A percentile compares a stretch with the other conserved stretches of the same genome.
phyloP scores from a whole-genome alignment of 2,329 filamentous ascomycete species.

The Didymella keratinophila region DNA sequence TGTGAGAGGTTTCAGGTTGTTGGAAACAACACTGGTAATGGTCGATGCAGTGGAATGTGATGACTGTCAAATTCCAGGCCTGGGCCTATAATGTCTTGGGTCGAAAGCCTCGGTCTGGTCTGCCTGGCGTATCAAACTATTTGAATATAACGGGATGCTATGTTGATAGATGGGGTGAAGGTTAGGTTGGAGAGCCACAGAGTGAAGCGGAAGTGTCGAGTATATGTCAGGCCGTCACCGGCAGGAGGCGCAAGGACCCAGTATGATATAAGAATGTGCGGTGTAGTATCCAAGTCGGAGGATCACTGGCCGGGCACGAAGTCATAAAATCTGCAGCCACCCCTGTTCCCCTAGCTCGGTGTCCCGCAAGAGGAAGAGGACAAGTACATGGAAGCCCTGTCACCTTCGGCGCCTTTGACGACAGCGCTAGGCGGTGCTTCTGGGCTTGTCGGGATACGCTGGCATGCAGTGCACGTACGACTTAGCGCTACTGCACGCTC shows the following conservation, averaged over 20 bases:
- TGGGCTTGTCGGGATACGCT: slow-evolving; percentile 23
- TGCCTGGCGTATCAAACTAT: slow-evolving; percentile 1
- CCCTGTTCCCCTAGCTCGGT: slow-evolving; percentile 34
- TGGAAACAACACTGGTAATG: not conserved
- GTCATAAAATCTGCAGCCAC: slow-evolving; percentile 35
- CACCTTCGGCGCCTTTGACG: slow-evolving; percentile 31
- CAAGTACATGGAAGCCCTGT: slow-evolving; percentile 37
- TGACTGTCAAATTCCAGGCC: slow-evolving; percentile 5
- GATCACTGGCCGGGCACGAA: slow-evolving; percentile 40
- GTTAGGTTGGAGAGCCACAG: slow-evolving; percentile 24
- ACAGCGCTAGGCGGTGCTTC: slow-evolving; percentile 24
- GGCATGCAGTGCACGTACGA: slow-evolving; percentile 27
- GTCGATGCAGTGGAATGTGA: slow-evolving; percentile 9
- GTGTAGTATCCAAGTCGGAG: slow-evolving; percentile 35
- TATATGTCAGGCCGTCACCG: slow-evolving; percentile 30
- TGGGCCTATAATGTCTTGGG: slow-evolving; percentile 8
- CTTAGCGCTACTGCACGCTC: slow-evolving; percentile 39
- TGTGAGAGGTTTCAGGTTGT: slow-evolving; percentile 2
- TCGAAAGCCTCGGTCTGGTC: slow-evolving; percentile 1
- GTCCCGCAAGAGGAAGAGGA: slow-evolving; percentile 39
- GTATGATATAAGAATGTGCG: slow-evolving; percentile 45
- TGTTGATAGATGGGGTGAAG: slow-evolving; percentile 17
- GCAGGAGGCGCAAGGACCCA: slow-evolving; percentile 33
- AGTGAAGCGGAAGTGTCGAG: slow-evolving; percentile 22
- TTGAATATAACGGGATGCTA: not conserved